Conservation (phyloP, 2,329 filamentous ascomycete genomes). For the Neofusicoccum laricinum region DNA sequence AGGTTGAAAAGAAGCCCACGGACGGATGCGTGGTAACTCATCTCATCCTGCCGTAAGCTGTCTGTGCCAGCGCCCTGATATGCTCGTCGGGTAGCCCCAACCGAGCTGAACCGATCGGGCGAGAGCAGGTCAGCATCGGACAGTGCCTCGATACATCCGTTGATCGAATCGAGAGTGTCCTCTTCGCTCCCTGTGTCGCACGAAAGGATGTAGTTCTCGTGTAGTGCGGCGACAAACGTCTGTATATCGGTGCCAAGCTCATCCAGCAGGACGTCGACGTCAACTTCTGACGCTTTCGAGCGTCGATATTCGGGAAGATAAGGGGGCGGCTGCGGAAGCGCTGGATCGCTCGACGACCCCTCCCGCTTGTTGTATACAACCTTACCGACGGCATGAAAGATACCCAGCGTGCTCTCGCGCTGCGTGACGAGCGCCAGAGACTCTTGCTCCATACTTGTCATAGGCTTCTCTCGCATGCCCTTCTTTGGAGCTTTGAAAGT, state of each 20-base stretch:
- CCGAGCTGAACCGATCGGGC: constrained; percentile 66
- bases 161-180: constrained; percentile 70
- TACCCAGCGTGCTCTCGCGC: constrained; percentile 83
- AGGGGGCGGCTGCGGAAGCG: constrained; percentile 42
- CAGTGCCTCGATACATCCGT: constrained; percentile 79
- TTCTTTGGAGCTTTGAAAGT: constrained; percentile 65
- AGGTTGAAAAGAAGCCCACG: constrained; percentile 82
- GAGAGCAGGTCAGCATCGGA: constrained; percentile 86
- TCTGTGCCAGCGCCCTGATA: constrained; percentile 59
- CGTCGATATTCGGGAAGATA: constrained; percentile 46
- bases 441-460: constrained; percentile 77
- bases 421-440: constrained; percentile 79
- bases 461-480: constrained; percentile 52
- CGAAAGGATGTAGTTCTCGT: constrained; percentile 90
- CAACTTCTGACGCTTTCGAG: constrained; percentile 43
- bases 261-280: constrained; percentile 72
- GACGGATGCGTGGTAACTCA: constrained; percentile 87
- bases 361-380: constrained; percentile 94
- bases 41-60: constrained; percentile 83
- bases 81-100: constrained; percentile 50
- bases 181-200: constrained; percentile 63
- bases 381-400: constrained; percentile 95
- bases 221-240: constrained; percentile 84
- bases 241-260: constrained; percentile 90
- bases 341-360: constrained; percentile 17